Evolutionary conservation across 495 filamentous ascomycete species (phyloP).

Genomic region (Penicillium chermesinum): DNA sequence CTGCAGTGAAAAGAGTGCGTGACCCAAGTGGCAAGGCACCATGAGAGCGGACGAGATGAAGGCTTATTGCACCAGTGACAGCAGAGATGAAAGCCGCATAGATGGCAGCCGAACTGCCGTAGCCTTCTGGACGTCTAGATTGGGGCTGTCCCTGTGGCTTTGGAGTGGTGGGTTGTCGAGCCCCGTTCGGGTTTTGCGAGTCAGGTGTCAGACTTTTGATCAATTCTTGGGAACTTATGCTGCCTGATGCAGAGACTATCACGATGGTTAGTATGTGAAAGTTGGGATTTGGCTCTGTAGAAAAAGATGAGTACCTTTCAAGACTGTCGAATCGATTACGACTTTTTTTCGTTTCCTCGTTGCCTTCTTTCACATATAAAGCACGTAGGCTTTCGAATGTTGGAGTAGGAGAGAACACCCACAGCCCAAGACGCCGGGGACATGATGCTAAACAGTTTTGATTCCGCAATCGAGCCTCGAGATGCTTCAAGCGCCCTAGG

Average conservation of each 20-base stretch:
- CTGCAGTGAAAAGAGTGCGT: conserved; percentile 39
- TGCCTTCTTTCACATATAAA: conserved; percentile 24
- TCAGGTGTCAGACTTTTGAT: conserved; percentile 37
- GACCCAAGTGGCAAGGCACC: conserved; percentile 41
- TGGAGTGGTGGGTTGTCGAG: conserved; percentile 11
- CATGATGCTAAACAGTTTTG: conserved; percentile 39
- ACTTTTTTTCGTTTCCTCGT: conserved; percentile 31
- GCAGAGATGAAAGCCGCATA: conserved; percentile 44
- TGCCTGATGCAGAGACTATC: conserved; percentile 40
- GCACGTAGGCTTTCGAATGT: conserved; percentile 35
- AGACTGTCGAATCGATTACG: conserved; percentile 27
- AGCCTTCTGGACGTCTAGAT: conserved; percentile 30
- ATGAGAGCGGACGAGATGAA: conserved; percentile 35
- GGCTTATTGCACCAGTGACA: conserved; percentile 35
- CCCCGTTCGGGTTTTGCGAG: conserved; percentile 17
- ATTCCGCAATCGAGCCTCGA: conserved; percentile 37
- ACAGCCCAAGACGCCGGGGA: conserved; percentile 39
- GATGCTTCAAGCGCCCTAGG: conserved; percentile 41
- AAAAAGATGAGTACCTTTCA: too few species aligned
- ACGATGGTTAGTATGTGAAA: conserved; percentile 4
- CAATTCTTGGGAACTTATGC: conserved; percentile 33
- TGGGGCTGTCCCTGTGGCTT: conserved; percentile 26
- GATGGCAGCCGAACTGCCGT: conserved; percentile 35
- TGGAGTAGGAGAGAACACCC: conserved; percentile 41
- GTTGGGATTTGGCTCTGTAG: too few species aligned